These are phyloP conservation scores for Penicillium bialowiezense DNA, from an alignment of 495 filamentous ascomycete genomes.

Conservation along the genomic window DNA sequence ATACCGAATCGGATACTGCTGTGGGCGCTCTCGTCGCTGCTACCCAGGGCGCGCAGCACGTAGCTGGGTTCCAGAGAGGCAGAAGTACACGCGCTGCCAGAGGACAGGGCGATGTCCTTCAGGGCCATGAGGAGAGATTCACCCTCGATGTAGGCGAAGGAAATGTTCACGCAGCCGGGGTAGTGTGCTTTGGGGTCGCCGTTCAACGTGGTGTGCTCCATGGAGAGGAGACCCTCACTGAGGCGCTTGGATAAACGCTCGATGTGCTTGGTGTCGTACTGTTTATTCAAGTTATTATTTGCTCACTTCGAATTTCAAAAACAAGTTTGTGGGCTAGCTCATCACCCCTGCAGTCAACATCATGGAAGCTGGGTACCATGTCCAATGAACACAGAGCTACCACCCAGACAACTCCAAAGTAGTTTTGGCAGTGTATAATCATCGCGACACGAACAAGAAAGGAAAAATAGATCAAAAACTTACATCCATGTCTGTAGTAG, in stretches of 20 bases:
- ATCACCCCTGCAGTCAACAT: constrained; percentile 52
- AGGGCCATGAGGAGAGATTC: constrained; percentile 97
- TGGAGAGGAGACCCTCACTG: constrained; percentile 70
- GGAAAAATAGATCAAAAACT: constrained; percentile 30
- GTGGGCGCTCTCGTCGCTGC: constrained; percentile 95
- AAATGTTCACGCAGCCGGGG: constrained; percentile 96
- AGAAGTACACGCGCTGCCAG: constrained; percentile 94
- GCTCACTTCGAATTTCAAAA: not conserved
- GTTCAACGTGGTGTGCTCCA: constrained; percentile 92
- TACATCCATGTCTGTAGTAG: constrained; percentile 85
- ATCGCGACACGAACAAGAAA: constrained; percentile 16
- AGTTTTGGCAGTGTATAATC: constrained; percentile 58
- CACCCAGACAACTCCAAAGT: constrained; percentile 47
- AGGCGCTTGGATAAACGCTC: constrained; percentile 78
- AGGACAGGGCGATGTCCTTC: constrained; percentile 96
- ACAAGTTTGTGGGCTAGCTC: constrained; percentile 22
- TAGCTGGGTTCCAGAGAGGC: constrained; percentile 96
- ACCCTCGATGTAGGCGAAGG: constrained; percentile 96
- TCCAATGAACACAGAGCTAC: constrained; percentile 37
- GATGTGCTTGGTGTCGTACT: constrained; percentile 92
- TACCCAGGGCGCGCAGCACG: constrained; percentile 88
- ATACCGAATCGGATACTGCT: constrained; percentile 98
- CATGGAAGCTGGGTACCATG: constrained; percentile 41
- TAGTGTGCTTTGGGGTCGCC: constrained; percentile 82
- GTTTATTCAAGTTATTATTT: constrained; percentile 27